These are phyloP conservation scores for Backusella circina DNA, from an alignment of 192 early-diverging fungal genomes.

Conservation along the genomic window DNA sequence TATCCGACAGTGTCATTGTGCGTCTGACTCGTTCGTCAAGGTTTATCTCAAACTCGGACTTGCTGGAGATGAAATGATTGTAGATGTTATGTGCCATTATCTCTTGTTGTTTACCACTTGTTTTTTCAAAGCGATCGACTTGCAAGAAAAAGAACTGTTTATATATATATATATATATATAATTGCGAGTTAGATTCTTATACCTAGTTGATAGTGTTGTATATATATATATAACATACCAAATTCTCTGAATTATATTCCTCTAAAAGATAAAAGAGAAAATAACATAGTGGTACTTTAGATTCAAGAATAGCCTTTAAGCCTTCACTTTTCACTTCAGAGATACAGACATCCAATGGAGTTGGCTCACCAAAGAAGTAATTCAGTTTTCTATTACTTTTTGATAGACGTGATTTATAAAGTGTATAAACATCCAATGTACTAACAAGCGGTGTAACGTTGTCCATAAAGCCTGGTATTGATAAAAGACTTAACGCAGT, in stretches of 20 bases:
- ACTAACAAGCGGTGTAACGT: background rate
- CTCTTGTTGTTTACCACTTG: constrained; percentile 7
- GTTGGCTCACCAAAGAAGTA: constrained; percentile 45
- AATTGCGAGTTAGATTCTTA: background rate
- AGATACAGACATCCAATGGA: constrained; percentile 46
- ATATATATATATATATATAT: no score
- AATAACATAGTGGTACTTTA: constrained; percentile 50
- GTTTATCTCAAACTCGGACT: constrained; percentile 49
- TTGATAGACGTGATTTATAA: constrained; percentile 30
- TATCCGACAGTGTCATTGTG: constrained; percentile 14
- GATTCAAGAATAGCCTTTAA: constrained; percentile 45
- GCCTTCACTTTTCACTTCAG: constrained; percentile 41
- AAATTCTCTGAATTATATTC: constrained; percentile 48
- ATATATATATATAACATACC: constrained; percentile 36
- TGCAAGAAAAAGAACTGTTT: constrained; percentile 48
- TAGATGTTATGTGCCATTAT: constrained; percentile 39
- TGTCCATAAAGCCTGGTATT: background rate
- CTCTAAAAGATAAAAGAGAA: constrained; percentile 45
- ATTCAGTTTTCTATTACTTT: constrained; percentile 30
- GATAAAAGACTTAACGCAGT: constrained; percentile 3
- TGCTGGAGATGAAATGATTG: constrained; percentile 39
- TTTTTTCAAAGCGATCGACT: constrained; percentile 41
- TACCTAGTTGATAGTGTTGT: no score
- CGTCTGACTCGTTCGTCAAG: constrained; percentile 41
- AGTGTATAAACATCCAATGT: constrained; percentile 27